Evolutionary conservation across 352 stramenopile genomes (phyloP).

Genomic region (Phytopythium sindhum): DNA sequence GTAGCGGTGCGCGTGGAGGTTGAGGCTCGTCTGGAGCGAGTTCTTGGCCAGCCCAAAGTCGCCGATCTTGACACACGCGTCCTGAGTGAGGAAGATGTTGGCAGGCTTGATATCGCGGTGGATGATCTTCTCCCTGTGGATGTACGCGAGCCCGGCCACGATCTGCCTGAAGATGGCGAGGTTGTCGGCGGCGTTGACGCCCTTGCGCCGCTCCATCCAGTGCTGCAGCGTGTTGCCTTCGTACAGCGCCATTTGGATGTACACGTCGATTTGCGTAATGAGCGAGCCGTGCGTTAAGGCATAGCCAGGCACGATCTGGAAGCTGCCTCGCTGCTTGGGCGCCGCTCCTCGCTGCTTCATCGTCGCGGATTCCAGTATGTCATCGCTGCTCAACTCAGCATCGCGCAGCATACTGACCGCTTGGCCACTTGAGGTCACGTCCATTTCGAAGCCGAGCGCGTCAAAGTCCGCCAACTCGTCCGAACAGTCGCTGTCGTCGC

Average conservation of each 20-base stretch:
- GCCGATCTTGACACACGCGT: constrained; percentile 78
- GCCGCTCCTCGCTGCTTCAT: background rate
- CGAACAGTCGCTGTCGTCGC: constrained; percentile 10
- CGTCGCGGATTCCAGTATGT: background rate
- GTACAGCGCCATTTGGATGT: constrained; percentile 95
- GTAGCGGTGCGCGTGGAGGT: constrained; percentile 53
- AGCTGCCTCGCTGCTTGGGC: background rate
- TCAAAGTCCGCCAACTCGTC: constrained; percentile 21
- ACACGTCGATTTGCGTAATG: constrained; percentile 80
- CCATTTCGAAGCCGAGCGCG: constrained; percentile 63
- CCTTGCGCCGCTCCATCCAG: constrained; percentile 60
- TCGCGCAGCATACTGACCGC: background rate
- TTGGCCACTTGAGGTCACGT: constrained; percentile 4
- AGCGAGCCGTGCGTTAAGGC: constrained; percentile 14
- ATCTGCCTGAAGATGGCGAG: constrained; percentile 75
- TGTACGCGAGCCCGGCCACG: constrained; percentile 71
- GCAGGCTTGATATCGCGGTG: constrained; percentile 82
- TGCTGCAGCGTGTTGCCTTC: constrained; percentile 84
- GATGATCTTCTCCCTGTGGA: constrained; percentile 67
- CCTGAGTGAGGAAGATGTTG: constrained; percentile 76
- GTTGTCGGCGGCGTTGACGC: constrained; percentile 41
- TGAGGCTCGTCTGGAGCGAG: constrained; percentile 50
- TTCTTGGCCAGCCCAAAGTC: constrained; percentile 83
- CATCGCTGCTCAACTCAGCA: background rate
- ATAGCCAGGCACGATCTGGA: background rate